Conservation (phyloP, 2,329 filamentous ascomycete genomes). For the Epichloe sylvatica region DNA sequence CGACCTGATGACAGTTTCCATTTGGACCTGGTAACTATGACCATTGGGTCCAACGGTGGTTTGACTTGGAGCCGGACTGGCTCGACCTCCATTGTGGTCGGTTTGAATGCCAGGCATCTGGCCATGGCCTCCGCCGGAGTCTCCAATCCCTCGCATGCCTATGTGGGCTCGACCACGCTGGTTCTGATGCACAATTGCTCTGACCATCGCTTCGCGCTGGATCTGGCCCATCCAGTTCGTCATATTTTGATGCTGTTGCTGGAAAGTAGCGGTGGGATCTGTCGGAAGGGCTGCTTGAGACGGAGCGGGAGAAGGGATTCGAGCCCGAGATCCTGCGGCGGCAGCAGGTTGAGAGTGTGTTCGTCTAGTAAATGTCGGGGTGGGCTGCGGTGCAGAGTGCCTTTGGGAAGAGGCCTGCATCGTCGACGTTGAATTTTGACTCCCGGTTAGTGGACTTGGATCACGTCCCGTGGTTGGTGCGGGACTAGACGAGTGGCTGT, state of each 20-base stretch:
- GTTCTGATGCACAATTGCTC: slow-evolving; percentile 28
- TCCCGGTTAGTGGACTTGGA: slow-evolving; percentile 13
- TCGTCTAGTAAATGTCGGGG: slow-evolving; percentile 16
- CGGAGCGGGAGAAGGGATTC: slow-evolving; percentile 18
- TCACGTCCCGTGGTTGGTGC: slow-evolving; percentile 11
- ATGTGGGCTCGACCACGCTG: slow-evolving; percentile 27
- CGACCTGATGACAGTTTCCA: slow-evolving; percentile 20
- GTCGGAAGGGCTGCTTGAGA: slow-evolving; percentile 9
- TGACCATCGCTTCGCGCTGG: slow-evolving; percentile 32
- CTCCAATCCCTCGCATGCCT: slow-evolving; percentile 27
- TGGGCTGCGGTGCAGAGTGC: slow-evolving; percentile 15
- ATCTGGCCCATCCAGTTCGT: slow-evolving; percentile 32
- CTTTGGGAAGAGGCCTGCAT: slow-evolving; percentile 6
- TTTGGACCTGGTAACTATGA: slow-evolving; percentile 21
- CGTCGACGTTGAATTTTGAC: neutral
- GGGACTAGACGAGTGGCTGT: slow-evolving; percentile 16
- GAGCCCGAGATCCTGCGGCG: slow-evolving; percentile 15
- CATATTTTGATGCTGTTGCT: slow-evolving; percentile 29
- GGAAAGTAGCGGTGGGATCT: slow-evolving; percentile 18
- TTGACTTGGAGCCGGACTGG: slow-evolving; percentile 14
- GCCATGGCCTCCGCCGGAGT: slow-evolving; percentile 11
- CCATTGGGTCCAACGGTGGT: slow-evolving; percentile 19
- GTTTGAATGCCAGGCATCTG: slow-evolving; percentile 9
- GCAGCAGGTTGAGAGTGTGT: slow-evolving; percentile 15
- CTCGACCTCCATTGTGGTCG: slow-evolving; percentile 12